Percentiles rank a stretch among this genome's conserved stretches.
Conservation (phyloP, 345 rosid genomes). For the Moricandia moricandioides region DNA sequence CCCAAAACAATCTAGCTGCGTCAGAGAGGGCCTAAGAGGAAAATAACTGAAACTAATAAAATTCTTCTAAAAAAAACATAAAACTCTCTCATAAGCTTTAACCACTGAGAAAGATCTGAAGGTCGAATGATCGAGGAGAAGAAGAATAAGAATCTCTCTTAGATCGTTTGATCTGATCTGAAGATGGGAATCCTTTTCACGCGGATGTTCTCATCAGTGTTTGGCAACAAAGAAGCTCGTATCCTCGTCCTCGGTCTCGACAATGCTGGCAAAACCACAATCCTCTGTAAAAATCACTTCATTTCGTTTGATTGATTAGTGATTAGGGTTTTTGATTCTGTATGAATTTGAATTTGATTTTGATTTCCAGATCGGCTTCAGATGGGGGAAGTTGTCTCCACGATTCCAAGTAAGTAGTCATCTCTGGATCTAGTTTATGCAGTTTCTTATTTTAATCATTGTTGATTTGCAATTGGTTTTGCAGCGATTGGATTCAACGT, state of each 20-base stretch:
- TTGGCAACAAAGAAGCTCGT: constrained; percentile 79
- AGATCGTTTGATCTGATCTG: constrained; percentile 35
- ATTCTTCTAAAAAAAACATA: no score
- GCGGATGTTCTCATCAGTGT: constrained; percentile 71
- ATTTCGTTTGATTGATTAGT: neutral
- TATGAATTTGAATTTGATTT: constrained; percentile 9
- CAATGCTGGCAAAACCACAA: constrained; percentile 92
- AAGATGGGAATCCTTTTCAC: constrained; percentile 76
- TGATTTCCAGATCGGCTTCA: constrained; percentile 78
- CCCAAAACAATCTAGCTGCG: no score
- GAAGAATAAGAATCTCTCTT: constrained; percentile 36
- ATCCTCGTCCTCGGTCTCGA: constrained; percentile 91
- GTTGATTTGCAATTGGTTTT: neutral
- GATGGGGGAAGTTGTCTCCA: constrained; percentile 99
- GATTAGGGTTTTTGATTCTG: constrained; percentile 4
- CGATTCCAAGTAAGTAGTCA: constrained; percentile 76
- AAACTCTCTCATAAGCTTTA: constrained; percentile 6
- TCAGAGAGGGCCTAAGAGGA: no score
- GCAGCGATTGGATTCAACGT: constrained; percentile 86
- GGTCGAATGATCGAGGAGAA: constrained; percentile 34
- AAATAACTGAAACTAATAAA: no score
- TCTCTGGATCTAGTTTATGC: constrained; percentile 13
- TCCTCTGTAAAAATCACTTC: constrained; percentile 51
- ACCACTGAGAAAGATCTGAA: constrained; percentile 28
- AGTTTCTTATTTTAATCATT: no score